Evolutionary conservation across 805 yeast genomes (phyloP).

Genomic region (Schizosaccharomyces cryophilus): DNA sequence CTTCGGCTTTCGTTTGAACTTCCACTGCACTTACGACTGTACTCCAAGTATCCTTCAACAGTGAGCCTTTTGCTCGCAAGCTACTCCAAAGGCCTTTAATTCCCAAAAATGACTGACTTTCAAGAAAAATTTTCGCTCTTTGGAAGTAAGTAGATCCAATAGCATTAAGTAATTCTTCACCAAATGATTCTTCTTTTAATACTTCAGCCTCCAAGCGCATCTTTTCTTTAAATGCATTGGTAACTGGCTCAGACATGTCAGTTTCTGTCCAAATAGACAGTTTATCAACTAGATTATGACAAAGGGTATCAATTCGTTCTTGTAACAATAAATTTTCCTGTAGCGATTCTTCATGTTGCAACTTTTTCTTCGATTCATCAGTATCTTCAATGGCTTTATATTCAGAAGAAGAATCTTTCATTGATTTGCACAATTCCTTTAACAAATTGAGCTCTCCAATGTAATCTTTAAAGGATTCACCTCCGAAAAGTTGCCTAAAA

Average conservation of each 20-base stretch:
- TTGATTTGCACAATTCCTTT: neutral
- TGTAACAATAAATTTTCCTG: constrained; percentile 25
- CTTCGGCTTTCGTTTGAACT: constrained; percentile 49
- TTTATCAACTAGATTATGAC: constrained; percentile 31
- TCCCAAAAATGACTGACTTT: constrained; percentile 47
- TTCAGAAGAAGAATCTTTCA: constrained; percentile 3
- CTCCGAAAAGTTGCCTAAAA: constrained; percentile 69
- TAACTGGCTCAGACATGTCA: constrained; percentile 33
- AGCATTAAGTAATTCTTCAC: constrained; percentile 54
- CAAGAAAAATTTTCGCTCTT: constrained; percentile 50
- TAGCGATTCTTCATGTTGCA: constrained; percentile 14
- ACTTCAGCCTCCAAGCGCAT: constrained; percentile 67
- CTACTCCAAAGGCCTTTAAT: constrained; percentile 61
- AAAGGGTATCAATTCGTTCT: constrained; percentile 37
- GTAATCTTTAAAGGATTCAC: constrained; percentile 47
- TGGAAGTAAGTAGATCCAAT: constrained; percentile 57
- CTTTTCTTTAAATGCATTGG: constrained; percentile 36
- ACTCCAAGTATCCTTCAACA: constrained; percentile 61
- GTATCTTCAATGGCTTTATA: constrained; percentile 13
- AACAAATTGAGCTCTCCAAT: neutral
- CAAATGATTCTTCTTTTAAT: constrained; percentile 84
- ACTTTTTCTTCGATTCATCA: constrained; percentile 19
- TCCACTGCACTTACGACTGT: constrained; percentile 23
- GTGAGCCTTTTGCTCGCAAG: constrained; percentile 61
- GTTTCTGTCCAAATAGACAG: constrained; percentile 37